Evolutionary conservation across 169 alveolate species (phyloP).

Genomic region (Eimeria praecox): DNA sequence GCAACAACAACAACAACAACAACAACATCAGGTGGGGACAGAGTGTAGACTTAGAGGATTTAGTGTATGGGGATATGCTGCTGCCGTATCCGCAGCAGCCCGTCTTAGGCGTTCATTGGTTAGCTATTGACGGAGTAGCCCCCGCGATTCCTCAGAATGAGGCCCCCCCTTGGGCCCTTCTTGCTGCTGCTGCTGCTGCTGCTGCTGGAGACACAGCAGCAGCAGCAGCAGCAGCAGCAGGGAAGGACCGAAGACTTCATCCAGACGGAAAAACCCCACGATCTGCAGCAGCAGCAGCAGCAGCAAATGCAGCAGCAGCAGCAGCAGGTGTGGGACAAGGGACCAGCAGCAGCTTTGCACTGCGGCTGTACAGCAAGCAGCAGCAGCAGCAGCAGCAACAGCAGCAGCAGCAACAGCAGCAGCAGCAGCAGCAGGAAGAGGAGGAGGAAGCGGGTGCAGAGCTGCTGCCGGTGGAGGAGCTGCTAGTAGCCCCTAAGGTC

Average conservation of each 20-base stretch:
- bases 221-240: constrained; percentile 1
- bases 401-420: constrained; percentile 31
- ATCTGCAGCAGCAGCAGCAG: background rate
- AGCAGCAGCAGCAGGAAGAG: constrained; percentile 18
- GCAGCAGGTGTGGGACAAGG: background rate
- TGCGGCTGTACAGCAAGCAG: background rate
- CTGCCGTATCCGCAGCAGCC: constrained; percentile 12
- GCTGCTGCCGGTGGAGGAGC: constrained; percentile 49
- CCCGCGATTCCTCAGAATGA: constrained; percentile 39
- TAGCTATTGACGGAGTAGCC: background rate
- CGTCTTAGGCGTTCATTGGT: constrained; percentile 13
- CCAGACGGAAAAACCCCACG: background rate
- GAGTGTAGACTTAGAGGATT: constrained; percentile 7
- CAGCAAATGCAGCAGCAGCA: background rate
- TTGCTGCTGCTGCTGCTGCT: constrained; percentile 48
- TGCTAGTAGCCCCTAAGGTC: constrained; percentile 29
- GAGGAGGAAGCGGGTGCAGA: constrained; percentile 30
- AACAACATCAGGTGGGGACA: constrained; percentile 3
- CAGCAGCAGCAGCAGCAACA: constrained; percentile 60
- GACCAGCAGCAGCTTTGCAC: background rate
- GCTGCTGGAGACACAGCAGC: constrained; percentile 17
- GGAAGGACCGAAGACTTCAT: background rate
- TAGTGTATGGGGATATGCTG: background rate
- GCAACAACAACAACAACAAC: constrained; percentile 21
- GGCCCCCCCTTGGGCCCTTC: constrained; percentile 32